Percentiles rank a stretch among this genome's conserved stretches.
These are phyloP conservation scores for Cladosporium sp. DNA, from an alignment of 2,329 filamentous ascomycete species.

Conservation along the genomic window DNA sequence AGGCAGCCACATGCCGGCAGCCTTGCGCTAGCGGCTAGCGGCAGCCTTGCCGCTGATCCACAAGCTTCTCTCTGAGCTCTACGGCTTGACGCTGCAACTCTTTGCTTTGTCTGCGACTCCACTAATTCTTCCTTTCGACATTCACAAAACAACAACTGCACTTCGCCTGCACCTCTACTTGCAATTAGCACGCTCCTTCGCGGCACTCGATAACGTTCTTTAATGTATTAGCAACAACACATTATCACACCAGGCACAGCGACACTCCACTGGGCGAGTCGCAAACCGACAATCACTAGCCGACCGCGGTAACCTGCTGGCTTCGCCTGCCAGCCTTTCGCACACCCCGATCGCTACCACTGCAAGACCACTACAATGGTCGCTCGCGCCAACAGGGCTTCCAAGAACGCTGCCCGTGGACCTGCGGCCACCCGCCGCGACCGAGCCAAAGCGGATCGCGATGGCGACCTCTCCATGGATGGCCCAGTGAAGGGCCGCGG, in stretches of 20 bases:
- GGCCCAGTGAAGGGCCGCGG: slow-evolving; percentile 32
- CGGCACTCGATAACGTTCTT: not conserved
- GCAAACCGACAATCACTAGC: slow-evolving; percentile 2
- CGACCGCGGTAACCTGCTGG: slow-evolving; percentile 1
- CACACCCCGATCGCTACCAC: not conserved
- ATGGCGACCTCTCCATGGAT: slow-evolving; percentile 61
- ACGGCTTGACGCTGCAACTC: not conserved
- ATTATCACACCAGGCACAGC: not conserved
- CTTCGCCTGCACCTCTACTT: not conserved
- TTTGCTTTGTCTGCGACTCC: slow-evolving; percentile 4
- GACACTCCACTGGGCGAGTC: not conserved
- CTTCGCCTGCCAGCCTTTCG: not conserved
- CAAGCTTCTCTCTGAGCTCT: not conserved
- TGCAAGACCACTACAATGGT: slow-evolving; percentile 14
- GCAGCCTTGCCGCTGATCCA: not conserved
- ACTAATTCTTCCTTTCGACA: slow-evolving; percentile 3
- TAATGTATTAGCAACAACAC: too few species aligned
- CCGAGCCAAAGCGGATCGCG: slow-evolving; percentile 43
- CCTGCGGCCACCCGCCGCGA: slow-evolving; percentile 17
- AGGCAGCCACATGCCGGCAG: not conserved
- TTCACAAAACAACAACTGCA: not conserved
- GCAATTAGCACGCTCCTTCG: slow-evolving; percentile 1
- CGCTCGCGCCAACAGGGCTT: slow-evolving; percentile 12
- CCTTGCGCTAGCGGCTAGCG: not conserved
- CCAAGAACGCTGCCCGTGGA: slow-evolving; percentile 17